Conservation (phyloP, 2,329 filamentous ascomycete species). For the Emydomyces testavorans region DNA sequence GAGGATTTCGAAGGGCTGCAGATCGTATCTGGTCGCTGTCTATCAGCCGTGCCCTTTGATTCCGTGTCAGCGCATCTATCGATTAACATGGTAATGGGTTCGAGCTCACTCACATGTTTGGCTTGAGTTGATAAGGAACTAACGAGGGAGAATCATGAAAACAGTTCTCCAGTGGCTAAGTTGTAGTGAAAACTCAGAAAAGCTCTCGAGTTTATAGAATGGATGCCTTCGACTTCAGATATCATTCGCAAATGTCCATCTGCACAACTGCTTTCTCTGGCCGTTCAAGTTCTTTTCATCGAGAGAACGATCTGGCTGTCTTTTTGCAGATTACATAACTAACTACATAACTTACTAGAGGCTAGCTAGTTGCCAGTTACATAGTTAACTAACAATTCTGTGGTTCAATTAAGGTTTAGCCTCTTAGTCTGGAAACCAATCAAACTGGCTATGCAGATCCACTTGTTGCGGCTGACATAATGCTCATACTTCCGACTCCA, state of each 20-base stretch:
- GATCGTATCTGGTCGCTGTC: slow-evolving; percentile 81
- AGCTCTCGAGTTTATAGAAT: background rate
- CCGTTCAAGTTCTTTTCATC: background rate
- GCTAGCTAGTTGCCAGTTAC: no score
- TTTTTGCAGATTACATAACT: slow-evolving; percentile 1
- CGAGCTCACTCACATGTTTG: slow-evolving; percentile 15
- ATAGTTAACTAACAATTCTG: no score
- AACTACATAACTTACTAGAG: no score
- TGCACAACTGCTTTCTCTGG: background rate
- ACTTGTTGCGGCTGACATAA: no score
- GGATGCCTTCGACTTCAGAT: no score
- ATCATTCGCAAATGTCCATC: no score
- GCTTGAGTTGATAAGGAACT: background rate
- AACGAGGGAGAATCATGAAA: slow-evolving; percentile 3
- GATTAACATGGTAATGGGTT: background rate
- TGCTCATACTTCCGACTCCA: no score
- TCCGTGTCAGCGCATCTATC: background rate
- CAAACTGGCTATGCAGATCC: no score
- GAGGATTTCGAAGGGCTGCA: slow-evolving; percentile 77
- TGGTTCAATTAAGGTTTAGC: no score
- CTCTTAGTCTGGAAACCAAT: no score
- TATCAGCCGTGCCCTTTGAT: slow-evolving; percentile 64
- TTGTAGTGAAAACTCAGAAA: background rate
- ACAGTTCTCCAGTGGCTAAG: background rate
- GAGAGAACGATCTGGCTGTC: background rate